A percentile compares a stretch with the other conserved stretches of the same genome.
Conservation (phyloP, 805 yeast genomes). For the Wickerhamomyces sydowiorum region DNA sequence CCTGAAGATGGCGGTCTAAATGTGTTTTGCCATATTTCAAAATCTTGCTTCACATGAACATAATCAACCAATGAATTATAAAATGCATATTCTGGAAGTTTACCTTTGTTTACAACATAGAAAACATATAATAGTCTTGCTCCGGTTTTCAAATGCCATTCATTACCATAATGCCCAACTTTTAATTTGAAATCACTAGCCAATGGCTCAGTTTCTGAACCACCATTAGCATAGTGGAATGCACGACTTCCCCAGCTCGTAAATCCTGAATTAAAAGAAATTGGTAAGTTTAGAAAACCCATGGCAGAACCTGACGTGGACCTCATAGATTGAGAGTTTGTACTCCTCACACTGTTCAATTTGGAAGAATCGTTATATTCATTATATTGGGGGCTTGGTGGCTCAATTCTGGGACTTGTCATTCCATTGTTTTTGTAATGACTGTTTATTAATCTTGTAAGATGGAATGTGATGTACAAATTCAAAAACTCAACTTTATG, state of each 20-base stretch:
- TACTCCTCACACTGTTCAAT: conserved; percentile 6
- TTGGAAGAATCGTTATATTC: conserved; percentile 9
- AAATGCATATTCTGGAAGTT: conserved; percentile 30
- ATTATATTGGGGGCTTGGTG: conserved; percentile 5
- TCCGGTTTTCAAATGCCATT: conserved; percentile 77
- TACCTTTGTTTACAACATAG: conserved; percentile 43
- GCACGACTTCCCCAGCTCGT: conserved; percentile 8
- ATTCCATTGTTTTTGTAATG: background rate
- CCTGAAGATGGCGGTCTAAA: too few relatives aligned
- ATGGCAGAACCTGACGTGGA: conserved; percentile 5
- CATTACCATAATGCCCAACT: conserved; percentile 61
- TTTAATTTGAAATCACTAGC: conserved; percentile 33
- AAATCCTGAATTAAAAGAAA: conserved; percentile 6
- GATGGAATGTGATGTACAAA: conserved; percentile 71
- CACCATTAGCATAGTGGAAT: background rate
- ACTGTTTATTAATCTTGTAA: conserved; percentile 44
- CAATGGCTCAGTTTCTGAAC: too few relatives aligned
- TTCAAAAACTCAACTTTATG: conserved; percentile 63
- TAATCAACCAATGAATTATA: conserved; percentile 82
- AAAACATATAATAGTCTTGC: conserved; percentile 52
- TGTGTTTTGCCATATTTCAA: conserved; percentile 38
- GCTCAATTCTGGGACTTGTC: too few relatives aligned
- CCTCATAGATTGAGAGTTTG: conserved; percentile 5
- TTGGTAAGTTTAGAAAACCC: conserved; percentile 7
- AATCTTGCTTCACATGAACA: conserved; percentile 72